A percentile compares a stretch with the other conserved stretches of the same genome.
phyloP scores from a whole-genome alignment of 805 yeast genomes.

The Cephaloascus fragrans region DNA sequence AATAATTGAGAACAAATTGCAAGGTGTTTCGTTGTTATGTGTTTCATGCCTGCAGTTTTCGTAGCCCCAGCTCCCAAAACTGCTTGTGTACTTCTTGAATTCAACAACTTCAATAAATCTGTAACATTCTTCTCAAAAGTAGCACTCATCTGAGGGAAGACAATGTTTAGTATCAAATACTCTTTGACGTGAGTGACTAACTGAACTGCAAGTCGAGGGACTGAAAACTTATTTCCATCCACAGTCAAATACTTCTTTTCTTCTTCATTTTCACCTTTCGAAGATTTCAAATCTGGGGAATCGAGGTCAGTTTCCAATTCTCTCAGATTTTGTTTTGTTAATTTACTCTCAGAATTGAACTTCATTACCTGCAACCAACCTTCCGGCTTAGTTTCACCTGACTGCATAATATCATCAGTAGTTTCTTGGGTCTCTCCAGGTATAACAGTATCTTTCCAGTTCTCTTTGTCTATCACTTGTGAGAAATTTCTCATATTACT shows the following conservation, averaged over 20 bases:
- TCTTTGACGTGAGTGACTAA: conserved; percentile 28
- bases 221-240: conserved; percentile 46
- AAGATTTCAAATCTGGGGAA: no score
- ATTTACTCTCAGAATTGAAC: background rate
- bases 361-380: conserved; percentile 35
- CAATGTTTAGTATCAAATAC: conserved; percentile 44
- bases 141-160: conserved; percentile 37
- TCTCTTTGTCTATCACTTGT: conserved; percentile 50
- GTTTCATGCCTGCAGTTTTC: conserved; percentile 60
- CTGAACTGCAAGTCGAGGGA: conserved; percentile 38
- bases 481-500: conserved; percentile 36
- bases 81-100: conserved; percentile 46
- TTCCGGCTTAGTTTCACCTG: conserved; percentile 35
- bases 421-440: conserved; percentile 33
- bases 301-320: no score
- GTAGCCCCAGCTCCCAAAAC: conserved; percentile 73
- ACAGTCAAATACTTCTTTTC: conserved; percentile 26
- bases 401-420: conserved; percentile 40
- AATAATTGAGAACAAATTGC: conserved; percentile 62
- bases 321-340: no score
- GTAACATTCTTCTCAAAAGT: conserved; percentile 31
- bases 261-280: conserved; percentile 13
- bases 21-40: conserved; percentile 63
- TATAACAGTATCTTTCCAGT: conserved; percentile 72
- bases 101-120: conserved; percentile 40